phyloP scores from a whole-genome alignment of 768 basidiomycete species.

The Guyanaporus albipodus region DNA sequence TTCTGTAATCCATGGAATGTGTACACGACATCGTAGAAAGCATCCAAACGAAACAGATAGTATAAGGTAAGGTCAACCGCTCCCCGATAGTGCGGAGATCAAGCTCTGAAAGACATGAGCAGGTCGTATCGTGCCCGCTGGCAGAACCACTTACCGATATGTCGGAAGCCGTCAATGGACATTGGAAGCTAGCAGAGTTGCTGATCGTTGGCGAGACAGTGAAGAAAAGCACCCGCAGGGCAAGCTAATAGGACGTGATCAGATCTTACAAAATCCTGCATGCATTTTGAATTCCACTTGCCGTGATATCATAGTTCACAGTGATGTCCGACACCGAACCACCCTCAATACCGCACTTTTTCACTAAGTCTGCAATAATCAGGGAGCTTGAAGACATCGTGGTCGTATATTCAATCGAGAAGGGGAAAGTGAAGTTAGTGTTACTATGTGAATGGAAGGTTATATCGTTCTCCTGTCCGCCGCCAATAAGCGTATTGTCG shows the following conservation, averaged over 20 bases:
- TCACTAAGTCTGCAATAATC: conserved; percentile 59
- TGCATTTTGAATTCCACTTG: conserved; percentile 18
- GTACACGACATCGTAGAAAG: background rate
- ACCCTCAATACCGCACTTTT: conserved; percentile 56
- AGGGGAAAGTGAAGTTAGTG: conserved; percentile 75
- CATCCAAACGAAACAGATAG: background rate
- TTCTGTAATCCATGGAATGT: background rate
- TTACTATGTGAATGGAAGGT: conserved; percentile 48
- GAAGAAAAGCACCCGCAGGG: conserved; percentile 59
- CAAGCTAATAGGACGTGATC: conserved; percentile 42
- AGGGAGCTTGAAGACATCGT: conserved; percentile 45
- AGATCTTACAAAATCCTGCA: conserved; percentile 3
- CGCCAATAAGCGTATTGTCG: conserved; percentile 63
- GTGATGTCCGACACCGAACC: conserved; percentile 44
- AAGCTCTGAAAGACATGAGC: conserved; percentile 21
- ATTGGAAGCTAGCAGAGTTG: conserved; percentile 57
- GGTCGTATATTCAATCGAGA: conserved; percentile 59
- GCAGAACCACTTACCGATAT: conserved; percentile 15
- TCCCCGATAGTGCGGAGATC: conserved; percentile 14
- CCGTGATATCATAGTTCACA: conserved; percentile 66
- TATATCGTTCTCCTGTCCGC: conserved; percentile 47
- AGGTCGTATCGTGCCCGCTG: background rate
- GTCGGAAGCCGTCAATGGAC: conserved; percentile 48
- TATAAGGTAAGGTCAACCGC: background rate
- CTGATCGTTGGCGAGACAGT: conserved; percentile 64